Conservation (phyloP, 257 asterid species). For the Rehmannia glutinosa region DNA sequence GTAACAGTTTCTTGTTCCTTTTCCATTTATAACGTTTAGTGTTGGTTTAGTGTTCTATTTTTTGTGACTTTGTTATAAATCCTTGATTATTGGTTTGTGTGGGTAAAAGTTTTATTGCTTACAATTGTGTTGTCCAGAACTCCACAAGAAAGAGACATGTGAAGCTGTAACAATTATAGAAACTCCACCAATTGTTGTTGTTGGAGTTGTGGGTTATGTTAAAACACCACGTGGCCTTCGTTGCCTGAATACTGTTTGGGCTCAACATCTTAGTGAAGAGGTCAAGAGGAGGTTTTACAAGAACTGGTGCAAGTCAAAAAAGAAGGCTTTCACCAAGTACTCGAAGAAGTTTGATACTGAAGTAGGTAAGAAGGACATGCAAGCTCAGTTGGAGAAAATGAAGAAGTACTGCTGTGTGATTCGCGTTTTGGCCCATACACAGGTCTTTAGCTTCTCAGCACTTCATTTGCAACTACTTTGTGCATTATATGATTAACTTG, state of each 20-base stretch:
- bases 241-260: constrained; percentile 66
- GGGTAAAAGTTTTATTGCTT: neutral
- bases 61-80: no score
- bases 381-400: constrained; percentile 62
- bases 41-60: neutral
- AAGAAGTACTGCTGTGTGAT: constrained; percentile 66
- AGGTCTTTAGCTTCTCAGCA: constrained; percentile 33
- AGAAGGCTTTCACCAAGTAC: constrained; percentile 71
- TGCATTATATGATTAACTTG: no score
- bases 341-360: constrained; percentile 54
- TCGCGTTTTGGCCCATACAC: constrained; percentile 77
- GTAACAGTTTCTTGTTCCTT: neutral
- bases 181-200: constrained; percentile 77
- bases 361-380: constrained; percentile 62
- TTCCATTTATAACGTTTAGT: neutral
- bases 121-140: constrained; percentile 33
- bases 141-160: constrained; percentile 83
- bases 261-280: constrained; percentile 80
- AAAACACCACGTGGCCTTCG: constrained; percentile 83
- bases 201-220: constrained; percentile 81
- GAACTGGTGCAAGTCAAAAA: constrained; percentile 70
- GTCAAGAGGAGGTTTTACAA: constrained; percentile 74
- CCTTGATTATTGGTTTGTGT: neutral
- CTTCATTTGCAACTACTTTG: no score
- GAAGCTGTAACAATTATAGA: constrained; percentile 82